A percentile compares a stretch with the other conserved stretches of the same genome.
phyloP scores from a whole-genome alignment of 1,284 basidiomycete species.

The Leccinum fuscescens region DNA sequence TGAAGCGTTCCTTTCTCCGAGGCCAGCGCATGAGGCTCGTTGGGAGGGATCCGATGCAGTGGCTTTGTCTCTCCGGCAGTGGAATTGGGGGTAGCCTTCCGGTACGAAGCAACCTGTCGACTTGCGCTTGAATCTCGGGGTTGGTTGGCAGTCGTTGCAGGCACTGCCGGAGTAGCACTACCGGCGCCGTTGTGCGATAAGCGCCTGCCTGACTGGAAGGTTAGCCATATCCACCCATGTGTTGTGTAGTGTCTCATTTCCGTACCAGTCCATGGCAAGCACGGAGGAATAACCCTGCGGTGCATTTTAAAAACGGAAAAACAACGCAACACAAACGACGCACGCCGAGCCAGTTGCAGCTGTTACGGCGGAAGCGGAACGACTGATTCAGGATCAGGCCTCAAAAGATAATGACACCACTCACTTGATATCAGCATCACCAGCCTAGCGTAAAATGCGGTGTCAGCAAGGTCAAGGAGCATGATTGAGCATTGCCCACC shows the following conservation, averaged over 20 bases:
- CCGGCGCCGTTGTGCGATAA: too few species aligned
- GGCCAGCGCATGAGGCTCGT: too few species aligned
- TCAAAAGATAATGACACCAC: slow-evolving; percentile 10
- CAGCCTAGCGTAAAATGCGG: slow-evolving; percentile 41
- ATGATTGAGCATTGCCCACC: slow-evolving; percentile 37
- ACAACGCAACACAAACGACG: too few species aligned
- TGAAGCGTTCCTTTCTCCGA: too few species aligned
- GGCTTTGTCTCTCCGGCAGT: too few species aligned
- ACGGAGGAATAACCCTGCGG: slow-evolving; percentile 43
- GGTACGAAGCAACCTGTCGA: too few species aligned
- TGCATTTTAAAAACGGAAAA: neutral
- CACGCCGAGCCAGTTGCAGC: slow-evolving; percentile 65
- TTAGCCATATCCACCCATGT: slow-evolving; percentile 21
- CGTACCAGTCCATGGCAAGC: slow-evolving; percentile 63
- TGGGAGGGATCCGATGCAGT: too few species aligned
- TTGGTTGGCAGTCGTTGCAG: too few species aligned
- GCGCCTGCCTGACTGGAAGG: too few species aligned
- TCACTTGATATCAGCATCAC: slow-evolving; percentile 64
- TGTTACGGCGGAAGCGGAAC: slow-evolving; percentile 19
- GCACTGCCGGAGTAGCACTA: too few species aligned
- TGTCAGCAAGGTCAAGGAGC: neutral
- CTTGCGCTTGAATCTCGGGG: too few species aligned
- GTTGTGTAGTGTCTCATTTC: slow-evolving; percentile 45
- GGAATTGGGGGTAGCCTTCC: too few species aligned
- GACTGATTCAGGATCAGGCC: slow-evolving; percentile 1